Base-by-base conservation (phyloP, 805 yeast species). In the Lipomyces chichibuensis region DNA sequence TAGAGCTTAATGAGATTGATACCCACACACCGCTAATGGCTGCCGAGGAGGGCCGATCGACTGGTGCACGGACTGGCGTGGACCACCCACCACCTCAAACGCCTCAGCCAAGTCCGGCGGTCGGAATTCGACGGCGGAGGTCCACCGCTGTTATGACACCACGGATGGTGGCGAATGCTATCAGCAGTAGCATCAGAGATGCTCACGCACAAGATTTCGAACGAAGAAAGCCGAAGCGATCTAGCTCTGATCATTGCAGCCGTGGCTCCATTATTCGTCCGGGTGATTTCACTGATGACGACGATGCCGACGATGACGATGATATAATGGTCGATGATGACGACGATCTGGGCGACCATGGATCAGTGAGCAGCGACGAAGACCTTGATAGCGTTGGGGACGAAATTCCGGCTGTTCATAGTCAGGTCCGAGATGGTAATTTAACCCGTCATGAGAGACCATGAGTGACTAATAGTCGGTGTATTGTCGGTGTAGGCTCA, bases 121-220 rank as follows among this genome's bases (percentile, higher is more conserved):
- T 29, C 17, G 57, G 56, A 9, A 62, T 55, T 20, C 59, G 64
- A 20, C 59, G 68, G 7, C 67, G 73, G 23, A 33, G 62, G 43
- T 33, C 59, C 51, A 29, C 32, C 32, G 6, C 57, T 27, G 37
- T 62, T n/a, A 70, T 62, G 58, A 66, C 71, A 33, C 72, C 73
- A n/a, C 57, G 63, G 14, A 54, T 70, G 60, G 43, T 59, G n/a
- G 71, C 69, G 11, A 66, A 33, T 37, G 70, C 67, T n/a, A 57
- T 73, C 39, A 55, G 65, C 17, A 57, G 55, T 20, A 67, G 67
- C 20, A 65, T 75, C 17, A 70, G 73, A n/a, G 84, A 82, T 77
- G 97, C 97, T 0, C 97, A 91, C 74, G 87, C 90, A 51, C 88
- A 89, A 74, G 97, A 91, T 79, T 91, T 91, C 81, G 95, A 91